These are phyloP conservation scores for Tulasnella sp. DNA, from an alignment of 768 basidiomycete species.

Conservation along the genomic window DNA sequence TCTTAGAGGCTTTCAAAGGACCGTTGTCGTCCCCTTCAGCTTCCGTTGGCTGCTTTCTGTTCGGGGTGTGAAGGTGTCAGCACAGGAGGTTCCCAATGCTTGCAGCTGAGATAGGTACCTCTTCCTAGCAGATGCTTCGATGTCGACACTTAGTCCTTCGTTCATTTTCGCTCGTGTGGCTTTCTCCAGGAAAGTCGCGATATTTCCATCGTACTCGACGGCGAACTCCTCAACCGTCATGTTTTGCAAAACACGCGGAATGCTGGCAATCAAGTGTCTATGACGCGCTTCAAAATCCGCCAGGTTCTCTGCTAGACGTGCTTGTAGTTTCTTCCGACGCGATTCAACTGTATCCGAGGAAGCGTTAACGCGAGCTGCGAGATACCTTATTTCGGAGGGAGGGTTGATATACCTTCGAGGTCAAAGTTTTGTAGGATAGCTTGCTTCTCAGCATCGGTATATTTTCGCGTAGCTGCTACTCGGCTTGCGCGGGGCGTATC, in stretches of 20 bases:
- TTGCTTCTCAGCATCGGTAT: constrained; percentile 33
- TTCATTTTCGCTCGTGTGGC: constrained; percentile 27
- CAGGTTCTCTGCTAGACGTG: constrained; percentile 24
- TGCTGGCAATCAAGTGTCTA: constrained; percentile 30
- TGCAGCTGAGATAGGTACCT: background rate
- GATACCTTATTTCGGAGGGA: no score
- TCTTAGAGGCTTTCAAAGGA: constrained; percentile 23
- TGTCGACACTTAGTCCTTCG: constrained; percentile 32
- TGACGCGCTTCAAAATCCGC: constrained; percentile 33
- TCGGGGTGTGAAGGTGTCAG: background rate
- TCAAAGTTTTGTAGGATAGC: constrained; percentile 35
- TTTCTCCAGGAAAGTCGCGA: constrained; percentile 27
- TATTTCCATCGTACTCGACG: constrained; percentile 35
- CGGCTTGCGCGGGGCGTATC: background rate
- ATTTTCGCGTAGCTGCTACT: constrained; percentile 12
- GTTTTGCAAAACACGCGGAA: constrained; percentile 34
- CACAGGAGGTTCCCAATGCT: background rate
- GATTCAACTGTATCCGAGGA: constrained; percentile 21
- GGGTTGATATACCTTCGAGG: constrained; percentile 32
- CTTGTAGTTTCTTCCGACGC: constrained; percentile 27
- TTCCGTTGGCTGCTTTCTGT: constrained; percentile 29
- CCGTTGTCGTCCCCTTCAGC: constrained; percentile 17
- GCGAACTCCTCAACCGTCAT: constrained; percentile 36
- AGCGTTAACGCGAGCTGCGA: background rate
- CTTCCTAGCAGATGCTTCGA: constrained; percentile 34